Base-by-base conservation (phyloP, 1,284 basidiomycete species). In the Boletus sp. region DNA sequence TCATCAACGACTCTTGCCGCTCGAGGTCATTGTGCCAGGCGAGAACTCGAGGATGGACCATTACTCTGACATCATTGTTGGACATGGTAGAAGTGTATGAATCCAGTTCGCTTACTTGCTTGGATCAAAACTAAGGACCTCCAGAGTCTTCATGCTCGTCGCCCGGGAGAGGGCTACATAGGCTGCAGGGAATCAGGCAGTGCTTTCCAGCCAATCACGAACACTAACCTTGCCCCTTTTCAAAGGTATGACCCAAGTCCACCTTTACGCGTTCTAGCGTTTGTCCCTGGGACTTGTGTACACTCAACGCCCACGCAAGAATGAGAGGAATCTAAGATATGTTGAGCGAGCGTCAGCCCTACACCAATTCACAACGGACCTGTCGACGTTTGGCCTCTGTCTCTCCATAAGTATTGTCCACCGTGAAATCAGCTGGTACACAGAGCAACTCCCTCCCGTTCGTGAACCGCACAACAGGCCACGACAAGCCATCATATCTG, bases 111-210 rank as follows among this genome's bases (percentile, higher is more conserved):
- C 82, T 67, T 67, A 92, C 94, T 91, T 95, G 46, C 77, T 77
- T 0, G 86, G 76, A 66, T 88, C 80, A 76, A 98, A 98, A 60
- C 90, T 88, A 10, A 90, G 76, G 13, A 98, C 91, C 74, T 98
- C 91, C 33, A 98, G 79, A 1, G 90, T 86, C 35, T 91, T 87
- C 68, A 97, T 81, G 19, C 83, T 88, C 0, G 94, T 97, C 8
- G 96, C 96, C 50, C 96, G 89, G 13, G 94, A 96, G 21, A 98
- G 83, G 0, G 96, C 96, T 47, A 97, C 95, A 73, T 98, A 98
- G 5, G 93, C 94, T 86, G 81, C 78, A 76, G 77, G 52, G 31
- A 25, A 30, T 63, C 40, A 56, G 28, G 40, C 19, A 57, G 21
- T 49, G 25, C 28, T 44, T 58, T 21, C 46, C n/a, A 3, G 54